phyloP scores from a whole-genome alignment of 129 eudicot species.

The Artemisia argyi region DNA sequence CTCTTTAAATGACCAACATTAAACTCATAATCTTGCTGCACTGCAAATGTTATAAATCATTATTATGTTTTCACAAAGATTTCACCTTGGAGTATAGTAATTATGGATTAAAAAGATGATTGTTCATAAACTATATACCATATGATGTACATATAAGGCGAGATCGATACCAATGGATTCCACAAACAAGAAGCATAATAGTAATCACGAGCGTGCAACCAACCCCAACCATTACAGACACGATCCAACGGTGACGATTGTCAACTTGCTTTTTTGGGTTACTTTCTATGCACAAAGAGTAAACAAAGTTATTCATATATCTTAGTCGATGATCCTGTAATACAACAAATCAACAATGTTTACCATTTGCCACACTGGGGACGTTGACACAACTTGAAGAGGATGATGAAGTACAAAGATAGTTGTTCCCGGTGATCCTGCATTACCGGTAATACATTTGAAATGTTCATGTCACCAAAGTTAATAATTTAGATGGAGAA shows the following conservation, averaged over 20 bases:
- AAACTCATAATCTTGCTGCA: conserved; percentile 91
- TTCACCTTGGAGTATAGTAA: conserved; percentile 7
- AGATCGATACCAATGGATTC: conserved; percentile 80
- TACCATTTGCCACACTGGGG: conserved; percentile 65
- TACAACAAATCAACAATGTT: background rate
- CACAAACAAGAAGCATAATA: conserved; percentile 55
- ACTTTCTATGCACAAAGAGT: conserved; percentile 39
- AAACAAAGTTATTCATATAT: conserved; percentile 1
- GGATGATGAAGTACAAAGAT: conserved; percentile 75
- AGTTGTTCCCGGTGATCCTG: conserved; percentile 83
- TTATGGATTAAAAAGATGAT: background rate
- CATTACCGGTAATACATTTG: conserved; percentile 8
- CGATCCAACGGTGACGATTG: conserved; percentile 48
- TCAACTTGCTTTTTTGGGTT: conserved; percentile 37
- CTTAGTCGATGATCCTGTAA: background rate
- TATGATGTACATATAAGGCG: conserved; percentile 62
- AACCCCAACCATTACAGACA: conserved; percentile 70
- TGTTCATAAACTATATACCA: conserved; percentile 48
- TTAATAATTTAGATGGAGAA: background rate
- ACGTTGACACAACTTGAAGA: conserved; percentile 51
- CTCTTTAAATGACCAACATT: conserved; percentile 73
- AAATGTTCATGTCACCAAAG: conserved; percentile 10
- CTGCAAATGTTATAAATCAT: conserved; percentile 47
- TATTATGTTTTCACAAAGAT: background rate
- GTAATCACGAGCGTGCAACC: conserved; percentile 65